Conservation (phyloP, 2,329 filamentous ascomycete genomes). For the Aspergillus jensenii region DNA sequence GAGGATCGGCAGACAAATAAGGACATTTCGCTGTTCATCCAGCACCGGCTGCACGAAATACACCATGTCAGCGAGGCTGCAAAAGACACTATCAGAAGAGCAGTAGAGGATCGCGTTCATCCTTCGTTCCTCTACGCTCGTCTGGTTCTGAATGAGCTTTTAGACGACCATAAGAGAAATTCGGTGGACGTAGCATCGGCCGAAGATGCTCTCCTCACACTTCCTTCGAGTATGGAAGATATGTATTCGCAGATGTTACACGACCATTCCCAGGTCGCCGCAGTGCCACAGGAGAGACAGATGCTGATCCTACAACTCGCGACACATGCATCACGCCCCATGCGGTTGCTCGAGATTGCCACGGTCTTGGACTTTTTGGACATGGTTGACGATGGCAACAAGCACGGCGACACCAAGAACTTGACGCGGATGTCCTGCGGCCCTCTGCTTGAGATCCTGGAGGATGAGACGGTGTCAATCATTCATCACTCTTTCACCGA, state of each 20-base stretch:
- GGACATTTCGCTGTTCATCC: background rate
- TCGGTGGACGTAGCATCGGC: background rate
- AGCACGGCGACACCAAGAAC: constrained; percentile 29
- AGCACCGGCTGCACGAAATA: constrained; percentile 21
- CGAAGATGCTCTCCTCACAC: constrained; percentile 28
- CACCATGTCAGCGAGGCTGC: background rate
- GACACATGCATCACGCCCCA: constrained; percentile 44
- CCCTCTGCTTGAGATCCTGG: constrained; percentile 45
- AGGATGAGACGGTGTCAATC: constrained; percentile 47
- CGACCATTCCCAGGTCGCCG: constrained; percentile 37
- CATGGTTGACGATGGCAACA: constrained; percentile 7
- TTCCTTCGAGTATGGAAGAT: constrained; percentile 40
- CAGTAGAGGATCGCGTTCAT: background rate
- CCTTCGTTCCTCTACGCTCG: background rate
- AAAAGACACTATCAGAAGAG: background rate
- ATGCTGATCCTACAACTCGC: constrained; percentile 42
- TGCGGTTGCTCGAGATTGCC: constrained; percentile 47
- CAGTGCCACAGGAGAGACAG: constrained; percentile 35
- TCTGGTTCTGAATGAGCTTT: background rate
- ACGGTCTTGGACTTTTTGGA: constrained; percentile 15
- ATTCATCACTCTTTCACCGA: constrained; percentile 53
- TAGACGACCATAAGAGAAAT: background rate
- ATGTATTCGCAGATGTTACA: constrained; percentile 43
- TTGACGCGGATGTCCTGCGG: constrained; percentile 40
- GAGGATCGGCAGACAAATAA: constrained; percentile 8